Evolutionary conservation across 2,329 filamentous ascomycete genomes (phyloP), one percentile per base, ranked within the genome.

Genomic region (Fusarium domesticum): DNA sequence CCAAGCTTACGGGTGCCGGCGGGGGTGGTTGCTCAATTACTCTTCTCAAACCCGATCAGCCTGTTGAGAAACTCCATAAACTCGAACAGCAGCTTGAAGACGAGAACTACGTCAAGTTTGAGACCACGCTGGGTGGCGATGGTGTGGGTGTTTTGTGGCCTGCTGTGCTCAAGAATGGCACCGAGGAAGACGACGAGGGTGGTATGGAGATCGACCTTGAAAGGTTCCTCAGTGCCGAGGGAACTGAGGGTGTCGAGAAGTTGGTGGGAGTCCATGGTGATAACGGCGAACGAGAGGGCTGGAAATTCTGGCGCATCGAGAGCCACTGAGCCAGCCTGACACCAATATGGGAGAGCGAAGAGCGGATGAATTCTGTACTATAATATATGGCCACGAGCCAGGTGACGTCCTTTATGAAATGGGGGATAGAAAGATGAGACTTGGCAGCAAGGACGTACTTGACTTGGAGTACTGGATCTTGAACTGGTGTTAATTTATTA

Each of bases 11-110:
- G 0, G 93, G 93, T 25, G 93, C 93, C 2, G 93, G 93, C 17
- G 95, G 93, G 11, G 95, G 93, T 44, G 93, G 93, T 3, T 97
- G 95, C 67, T 92, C 91, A 3, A 97, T 98, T 56, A 95, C 92
- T 0, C 73, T 98, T 4, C 74, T 98, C 37, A 86, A 85, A 53
- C 87, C 88, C 0, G 80, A 80, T 20, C 73, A 78, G 2, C 63
- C 79, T 6, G 58, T 64, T 14, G 71, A 79, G 48, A 78, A 78
- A 57, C 68, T 95, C 19, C 67, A 72, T 18, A 70, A 75, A 8
- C 71, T 97, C 14, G 81, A 92, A 54, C 63, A 72, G 31, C 80
- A 82, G 49, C 78, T 92, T 3, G 72, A 78, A 4, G 68, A 74
- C 0, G 87, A 90, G 59, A 87, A 87, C 2, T 98, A 93, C 64